Conservation (phyloP, 179 eudicot species). For the Carnegiea gigantea region DNA sequence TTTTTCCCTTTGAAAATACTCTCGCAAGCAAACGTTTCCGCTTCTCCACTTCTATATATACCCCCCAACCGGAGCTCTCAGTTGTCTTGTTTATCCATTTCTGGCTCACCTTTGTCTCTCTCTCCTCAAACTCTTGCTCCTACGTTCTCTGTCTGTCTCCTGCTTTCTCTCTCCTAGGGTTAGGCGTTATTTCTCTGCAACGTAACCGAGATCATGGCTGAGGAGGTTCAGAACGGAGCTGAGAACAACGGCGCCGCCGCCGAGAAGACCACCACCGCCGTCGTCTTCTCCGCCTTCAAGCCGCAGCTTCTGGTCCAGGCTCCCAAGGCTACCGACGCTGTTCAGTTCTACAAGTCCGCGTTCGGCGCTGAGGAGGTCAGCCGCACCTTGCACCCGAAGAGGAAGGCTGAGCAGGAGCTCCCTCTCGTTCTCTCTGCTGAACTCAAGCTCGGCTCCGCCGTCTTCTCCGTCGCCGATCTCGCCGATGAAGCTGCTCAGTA, state of each 20-base stretch:
- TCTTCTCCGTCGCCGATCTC: slow-evolving; percentile 56
- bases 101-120: not conserved
- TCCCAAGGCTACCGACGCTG: slow-evolving; percentile 70
- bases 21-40: slow-evolving; percentile 31
- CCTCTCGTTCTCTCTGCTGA: slow-evolving; percentile 75
- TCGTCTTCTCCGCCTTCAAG: slow-evolving; percentile 57
- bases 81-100: slow-evolving; percentile 7
- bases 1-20: not conserved
- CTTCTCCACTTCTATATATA: slow-evolving; percentile 46
- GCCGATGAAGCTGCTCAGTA: slow-evolving; percentile 48
- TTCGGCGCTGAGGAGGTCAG: slow-evolving; percentile 77
- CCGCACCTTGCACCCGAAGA: slow-evolving; percentile 58
- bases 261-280: slow-evolving; percentile 23
- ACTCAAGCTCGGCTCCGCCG: slow-evolving; percentile 50
- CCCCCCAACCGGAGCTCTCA: slow-evolving; percentile 8
- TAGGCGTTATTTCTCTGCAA: slow-evolving; percentile 23
- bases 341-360: slow-evolving; percentile 77
- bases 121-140: slow-evolving; percentile 7
- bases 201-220: slow-evolving; percentile 25
- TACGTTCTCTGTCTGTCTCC: not conserved
- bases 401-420: slow-evolving; percentile 86
- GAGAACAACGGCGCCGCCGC: slow-evolving; percentile 25
- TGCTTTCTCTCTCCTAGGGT: slow-evolving; percentile 50
- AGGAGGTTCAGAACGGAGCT: slow-evolving; percentile 44
- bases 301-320: slow-evolving; percentile 61